phyloP scores from a whole-genome alignment of 495 filamentous ascomycete species.

The Sporormia fimetaria region DNA sequence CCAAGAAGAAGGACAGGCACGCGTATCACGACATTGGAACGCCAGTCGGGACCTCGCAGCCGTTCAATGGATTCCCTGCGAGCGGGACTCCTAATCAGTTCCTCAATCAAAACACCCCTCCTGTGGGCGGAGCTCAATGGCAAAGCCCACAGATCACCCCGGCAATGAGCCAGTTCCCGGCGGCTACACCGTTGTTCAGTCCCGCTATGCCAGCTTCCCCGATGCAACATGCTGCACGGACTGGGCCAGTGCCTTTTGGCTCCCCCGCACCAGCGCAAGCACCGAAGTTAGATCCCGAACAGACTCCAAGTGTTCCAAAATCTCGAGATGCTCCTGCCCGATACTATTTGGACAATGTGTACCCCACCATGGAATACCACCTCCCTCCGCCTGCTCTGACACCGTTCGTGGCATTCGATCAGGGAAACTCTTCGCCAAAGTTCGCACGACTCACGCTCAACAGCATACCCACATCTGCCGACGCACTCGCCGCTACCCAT shows the following conservation, averaged over 20 bases:
- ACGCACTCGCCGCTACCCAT: slow-evolving; percentile 64
- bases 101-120: slow-evolving; percentile 42
- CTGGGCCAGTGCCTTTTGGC: slow-evolving; percentile 28
- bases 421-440: slow-evolving; percentile 94
- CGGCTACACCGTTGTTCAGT: slow-evolving; percentile 45
- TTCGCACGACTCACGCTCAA: slow-evolving; percentile 84
- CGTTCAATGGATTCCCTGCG: slow-evolving; percentile 54
- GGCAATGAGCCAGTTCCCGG: slow-evolving; percentile 49
- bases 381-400: slow-evolving; percentile 80
- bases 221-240: slow-evolving; percentile 47
- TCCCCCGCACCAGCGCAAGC: slow-evolving; percentile 42
- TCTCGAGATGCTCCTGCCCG: slow-evolving; percentile 70
- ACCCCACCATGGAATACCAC: slow-evolving; percentile 88
- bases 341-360: slow-evolving; percentile 76
- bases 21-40: slow-evolving; percentile 82
- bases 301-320: slow-evolving; percentile 82
- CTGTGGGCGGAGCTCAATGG: slow-evolving; percentile 33
- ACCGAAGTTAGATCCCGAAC: slow-evolving; percentile 76
- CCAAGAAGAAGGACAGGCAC: slow-evolving; percentile 89
- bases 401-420: slow-evolving; percentile 84
- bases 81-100: slow-evolving; percentile 52
- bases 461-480: slow-evolving; percentile 73
- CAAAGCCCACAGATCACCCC: slow-evolving; percentile 42
- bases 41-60: slow-evolving; percentile 49
- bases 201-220: slow-evolving; percentile 43